Evolutionary conservation across 805 yeast genomes (phyloP), one percentile per base, ranked within the genome.

Genomic region (Metschnikowia noctiluminum): DNA sequence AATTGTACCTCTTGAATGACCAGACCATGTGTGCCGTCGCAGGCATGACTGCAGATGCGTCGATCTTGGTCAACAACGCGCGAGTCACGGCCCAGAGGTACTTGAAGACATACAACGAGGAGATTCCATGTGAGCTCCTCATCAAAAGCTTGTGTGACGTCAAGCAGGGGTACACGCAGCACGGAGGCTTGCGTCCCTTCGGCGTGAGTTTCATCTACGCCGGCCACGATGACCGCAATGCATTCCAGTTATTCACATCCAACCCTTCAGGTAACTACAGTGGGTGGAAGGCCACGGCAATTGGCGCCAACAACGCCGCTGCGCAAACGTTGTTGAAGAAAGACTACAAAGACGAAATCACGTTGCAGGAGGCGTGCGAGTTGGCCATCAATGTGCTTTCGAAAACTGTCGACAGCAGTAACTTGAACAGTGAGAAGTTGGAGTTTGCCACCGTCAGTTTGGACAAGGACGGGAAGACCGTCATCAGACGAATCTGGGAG

Each of bases 81-180:
- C 79, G 99, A 59, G 79, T 81, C 21, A 71, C 76, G 51, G 96
- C 97, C 6, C 99, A 94, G 70, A 78, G 78, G 57, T 87, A 94
- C 68, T 76, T 94, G 58, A 84, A 88, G 66, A 81, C 87, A 14
- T 94, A 90, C 69, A 87, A 87, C 64, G 96, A 90, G 69, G 90
- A 90, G 54, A 87, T 92, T 43, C 97, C 97, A n/a, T 87, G 92
- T 50, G 97, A 90, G 68, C 77, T 84, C 47, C 80, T 94, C 55
- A 97, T 94, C 55, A 88, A 89, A 64, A 78, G 86, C 55, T 77
- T 94, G 54, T 90, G 97, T 72, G 96, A 94, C 69, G 80, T 89
- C 54, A 94, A 94, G 69, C 99, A 94, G 68, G 97, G 98, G 10
- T 94, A 94, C 69, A 94, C 99, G 7, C 99, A 94, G 69, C 96